Conservation (phyloP, 805 yeast species). For the Myxozyma neotropica region DNA sequence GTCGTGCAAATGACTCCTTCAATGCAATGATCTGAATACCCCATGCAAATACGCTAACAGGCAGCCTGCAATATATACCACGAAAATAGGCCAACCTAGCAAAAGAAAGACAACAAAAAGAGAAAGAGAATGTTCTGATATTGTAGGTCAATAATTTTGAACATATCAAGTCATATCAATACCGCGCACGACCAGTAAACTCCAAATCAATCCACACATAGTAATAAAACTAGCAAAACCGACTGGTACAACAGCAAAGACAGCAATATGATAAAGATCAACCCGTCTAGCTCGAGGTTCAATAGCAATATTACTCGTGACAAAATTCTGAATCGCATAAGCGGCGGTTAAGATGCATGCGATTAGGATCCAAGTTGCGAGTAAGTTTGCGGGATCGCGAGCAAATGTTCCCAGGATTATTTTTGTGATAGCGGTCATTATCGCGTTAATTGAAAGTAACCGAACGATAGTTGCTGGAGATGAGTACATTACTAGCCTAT, state of each 20-base stretch:
- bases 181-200: conserved; percentile 20
- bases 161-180: not conserved
- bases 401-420: conserved; percentile 68
- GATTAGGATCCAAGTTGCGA: conserved; percentile 92
- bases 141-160: not conserved
- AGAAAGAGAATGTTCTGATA: no score
- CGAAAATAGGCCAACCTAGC: no score
- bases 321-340: conserved; percentile 83
- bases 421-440: conserved; percentile 70
- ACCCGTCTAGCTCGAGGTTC: conserved; percentile 63
- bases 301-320: conserved; percentile 61
- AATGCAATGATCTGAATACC: no score
- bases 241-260: conserved; percentile 97
- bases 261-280: conserved; percentile 74
- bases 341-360: conserved; percentile 74
- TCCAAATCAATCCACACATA: conserved; percentile 77
- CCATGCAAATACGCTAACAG: no score
- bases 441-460: conserved; percentile 77
- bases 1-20: not conserved
- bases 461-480: conserved; percentile 86
- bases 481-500: conserved; percentile 79
- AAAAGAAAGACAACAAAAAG: no score
- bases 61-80: no score
- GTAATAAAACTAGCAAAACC: conserved; percentile 93
- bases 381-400: conserved; percentile 67